Conservation (phyloP, 495 filamentous ascomycete species). For the Daldinia concentrica region DNA sequence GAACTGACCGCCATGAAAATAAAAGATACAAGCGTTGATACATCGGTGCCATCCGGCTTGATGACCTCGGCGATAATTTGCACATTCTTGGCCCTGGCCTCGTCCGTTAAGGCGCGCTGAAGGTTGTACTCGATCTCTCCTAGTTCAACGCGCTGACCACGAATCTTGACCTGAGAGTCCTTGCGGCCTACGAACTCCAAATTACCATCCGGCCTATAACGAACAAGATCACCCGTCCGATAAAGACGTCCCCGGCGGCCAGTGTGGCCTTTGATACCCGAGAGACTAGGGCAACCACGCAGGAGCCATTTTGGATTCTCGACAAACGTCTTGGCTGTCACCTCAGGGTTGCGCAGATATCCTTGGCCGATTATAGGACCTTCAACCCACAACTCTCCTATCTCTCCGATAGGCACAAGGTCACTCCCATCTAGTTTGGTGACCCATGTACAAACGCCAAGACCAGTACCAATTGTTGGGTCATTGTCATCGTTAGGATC, state of each 20-base stretch:
- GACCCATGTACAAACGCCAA: not conserved
- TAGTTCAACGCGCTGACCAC: constrained; percentile 52
- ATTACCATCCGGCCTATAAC: constrained; percentile 55
- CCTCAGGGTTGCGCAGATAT: not conserved
- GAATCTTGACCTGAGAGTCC: constrained; percentile 55
- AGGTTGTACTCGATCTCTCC: constrained; percentile 47
- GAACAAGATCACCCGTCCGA: constrained; percentile 64
- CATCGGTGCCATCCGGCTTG: not conserved
- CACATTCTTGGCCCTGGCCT: not conserved
- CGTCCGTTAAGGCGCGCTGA: not conserved
- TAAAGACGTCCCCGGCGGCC: constrained; percentile 46
- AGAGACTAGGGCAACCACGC: not conserved
- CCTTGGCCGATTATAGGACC: not conserved
- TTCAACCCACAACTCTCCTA: not conserved
- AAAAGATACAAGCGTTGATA: not conserved
- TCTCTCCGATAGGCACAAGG: constrained; percentile 1
- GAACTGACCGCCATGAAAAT: not conserved
- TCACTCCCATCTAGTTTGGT: not conserved
- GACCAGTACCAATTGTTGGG: not conserved
- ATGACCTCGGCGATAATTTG: not conserved
- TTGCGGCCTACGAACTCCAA: constrained; percentile 48
- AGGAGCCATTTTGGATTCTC: not conserved
- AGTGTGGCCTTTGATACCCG: constrained; percentile 1
- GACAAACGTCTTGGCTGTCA: not conserved
- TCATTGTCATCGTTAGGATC: not conserved